A percentile compares a stretch with the other conserved stretches of the same genome.
phyloP scores from a whole-genome alignment of 805 yeast species.

The Kodamaea sagamina region DNA sequence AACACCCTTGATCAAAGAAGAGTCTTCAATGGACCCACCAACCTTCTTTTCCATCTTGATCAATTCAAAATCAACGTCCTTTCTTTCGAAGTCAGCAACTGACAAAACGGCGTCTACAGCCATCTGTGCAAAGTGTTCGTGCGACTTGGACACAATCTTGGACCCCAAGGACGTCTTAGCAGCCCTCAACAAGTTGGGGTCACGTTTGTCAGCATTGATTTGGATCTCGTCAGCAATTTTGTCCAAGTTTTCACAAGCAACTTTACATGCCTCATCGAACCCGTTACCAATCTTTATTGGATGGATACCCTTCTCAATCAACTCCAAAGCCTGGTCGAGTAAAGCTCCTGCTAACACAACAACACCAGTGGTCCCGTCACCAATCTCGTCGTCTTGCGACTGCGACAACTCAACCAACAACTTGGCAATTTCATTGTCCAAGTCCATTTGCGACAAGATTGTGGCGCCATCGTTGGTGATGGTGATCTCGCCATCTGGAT shows the following conservation, averaged over 20 bases:
- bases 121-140: constrained; percentile 91
- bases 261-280: constrained; percentile 92
- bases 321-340: constrained; percentile 89
- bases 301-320: constrained; percentile 95
- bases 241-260: constrained; percentile 80
- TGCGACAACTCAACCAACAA: constrained; percentile 88
- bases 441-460: constrained; percentile 90
- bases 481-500: constrained; percentile 97
- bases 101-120: constrained; percentile 95
- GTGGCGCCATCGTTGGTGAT: constrained; percentile 99
- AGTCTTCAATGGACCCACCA: constrained; percentile 90
- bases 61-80: constrained; percentile 95
- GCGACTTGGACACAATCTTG: constrained; percentile 91
- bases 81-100: constrained; percentile 88
- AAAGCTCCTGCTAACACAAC: constrained; percentile 95
- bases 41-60: constrained; percentile 94
- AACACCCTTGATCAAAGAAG: constrained; percentile 85
- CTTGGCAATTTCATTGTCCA: constrained; percentile 95
- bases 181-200: constrained; percentile 74
- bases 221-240: constrained; percentile 66
- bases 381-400: constrained; percentile 97
- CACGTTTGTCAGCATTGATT: constrained; percentile 48
- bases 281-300: constrained; percentile 97
- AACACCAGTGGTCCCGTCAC: constrained; percentile 99
- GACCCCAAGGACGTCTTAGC: constrained; percentile 95